Evolutionary conservation across 805 yeast species (phyloP).

Genomic region (Metschnikowia corniflorae): DNA sequence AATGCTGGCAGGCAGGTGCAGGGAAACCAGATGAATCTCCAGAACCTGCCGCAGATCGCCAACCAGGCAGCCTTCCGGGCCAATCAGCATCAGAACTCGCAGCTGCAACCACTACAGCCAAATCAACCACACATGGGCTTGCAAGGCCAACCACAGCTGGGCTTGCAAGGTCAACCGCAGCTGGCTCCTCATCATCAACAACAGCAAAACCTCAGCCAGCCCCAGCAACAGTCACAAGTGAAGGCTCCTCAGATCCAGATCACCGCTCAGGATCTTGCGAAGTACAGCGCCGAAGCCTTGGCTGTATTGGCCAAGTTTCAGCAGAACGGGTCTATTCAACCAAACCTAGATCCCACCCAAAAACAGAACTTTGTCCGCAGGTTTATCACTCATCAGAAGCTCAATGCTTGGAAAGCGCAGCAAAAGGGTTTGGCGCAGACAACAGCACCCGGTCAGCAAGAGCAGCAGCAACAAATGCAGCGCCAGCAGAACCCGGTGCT

Average conservation of each 20-base stretch:
- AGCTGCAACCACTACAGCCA: constrained; percentile 8
- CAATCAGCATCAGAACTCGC: constrained; percentile 4
- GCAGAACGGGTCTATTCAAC: constrained; percentile 32
- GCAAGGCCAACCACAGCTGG: constrained; percentile 12
- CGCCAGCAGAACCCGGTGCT: constrained; percentile 10
- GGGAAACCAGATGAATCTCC: constrained; percentile 7
- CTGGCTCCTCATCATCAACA: constrained; percentile 13
- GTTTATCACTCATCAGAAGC: constrained; percentile 39
- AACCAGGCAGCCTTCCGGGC: constrained; percentile 5
- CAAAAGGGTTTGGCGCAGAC: constrained; percentile 15
- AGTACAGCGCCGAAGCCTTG: constrained; percentile 40
- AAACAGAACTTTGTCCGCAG: constrained; percentile 38
- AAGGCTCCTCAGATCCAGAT: constrained; percentile 14
- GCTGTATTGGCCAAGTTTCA: constrained; percentile 35
- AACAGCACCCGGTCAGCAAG: constrained; percentile 4
- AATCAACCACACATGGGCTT: constrained; percentile 6
- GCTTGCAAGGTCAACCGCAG: constrained; percentile 12
- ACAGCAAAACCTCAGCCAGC: too few relatives aligned
- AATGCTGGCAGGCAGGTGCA: constrained; percentile 4
- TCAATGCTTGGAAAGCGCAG: constrained; percentile 26
- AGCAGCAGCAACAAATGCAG: constrained; percentile 9
- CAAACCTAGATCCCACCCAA: constrained; percentile 33
- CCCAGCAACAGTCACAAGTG: constrained; percentile 14
- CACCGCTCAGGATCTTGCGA: constrained; percentile 32
- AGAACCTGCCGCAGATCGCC: constrained; percentile 8